These are phyloP conservation scores for Stephanodiscus minutulus DNA, from an alignment of 108 stramenopile genomes.

Conservation along the genomic window DNA sequence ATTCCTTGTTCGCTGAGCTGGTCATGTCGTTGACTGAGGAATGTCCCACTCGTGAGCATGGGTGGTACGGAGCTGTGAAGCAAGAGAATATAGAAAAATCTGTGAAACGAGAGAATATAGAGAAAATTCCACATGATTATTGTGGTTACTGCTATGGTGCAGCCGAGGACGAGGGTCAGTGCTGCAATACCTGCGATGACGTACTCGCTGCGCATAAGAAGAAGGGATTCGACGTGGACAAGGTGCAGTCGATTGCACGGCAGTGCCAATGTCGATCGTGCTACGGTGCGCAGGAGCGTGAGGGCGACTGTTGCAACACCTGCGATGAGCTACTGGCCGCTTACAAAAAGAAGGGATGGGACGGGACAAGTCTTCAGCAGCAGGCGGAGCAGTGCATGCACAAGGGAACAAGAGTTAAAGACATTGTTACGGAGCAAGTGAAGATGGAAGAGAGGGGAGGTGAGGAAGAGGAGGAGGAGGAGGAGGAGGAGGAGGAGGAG, in stretches of 20 bases:
- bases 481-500: background rate
- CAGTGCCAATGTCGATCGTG: conserved; percentile 85
- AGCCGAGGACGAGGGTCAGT: background rate
- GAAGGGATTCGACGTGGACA: background rate
- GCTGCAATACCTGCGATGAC: background rate
- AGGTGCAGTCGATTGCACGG: background rate
- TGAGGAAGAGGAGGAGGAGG: background rate
- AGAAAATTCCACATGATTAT: background rate
- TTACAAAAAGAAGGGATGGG: conserved; percentile 84
- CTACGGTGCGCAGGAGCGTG: conserved; percentile 83
- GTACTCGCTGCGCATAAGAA: background rate
- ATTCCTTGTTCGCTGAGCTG: conserved; percentile 72
- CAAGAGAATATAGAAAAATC: conserved; percentile 5
- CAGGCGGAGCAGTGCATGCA: conserved; percentile 91
- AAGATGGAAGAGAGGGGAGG: background rate
- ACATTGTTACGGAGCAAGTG: background rate
- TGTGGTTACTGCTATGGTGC: background rate
- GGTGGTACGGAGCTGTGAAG: conserved; percentile 19
- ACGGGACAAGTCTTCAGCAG: conserved; percentile 53
- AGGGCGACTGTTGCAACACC: conserved; percentile 88
- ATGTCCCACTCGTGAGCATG: conserved; percentile 23
- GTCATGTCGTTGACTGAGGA: conserved; percentile 51
- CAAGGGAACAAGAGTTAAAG: conserved; percentile 49
- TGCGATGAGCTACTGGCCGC: conserved; percentile 69
- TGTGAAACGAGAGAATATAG: background rate